These are phyloP conservation scores for Plasmodium gallinaceum DNA, from an alignment of 169 alveolate species.

Conservation along the genomic window DNA sequence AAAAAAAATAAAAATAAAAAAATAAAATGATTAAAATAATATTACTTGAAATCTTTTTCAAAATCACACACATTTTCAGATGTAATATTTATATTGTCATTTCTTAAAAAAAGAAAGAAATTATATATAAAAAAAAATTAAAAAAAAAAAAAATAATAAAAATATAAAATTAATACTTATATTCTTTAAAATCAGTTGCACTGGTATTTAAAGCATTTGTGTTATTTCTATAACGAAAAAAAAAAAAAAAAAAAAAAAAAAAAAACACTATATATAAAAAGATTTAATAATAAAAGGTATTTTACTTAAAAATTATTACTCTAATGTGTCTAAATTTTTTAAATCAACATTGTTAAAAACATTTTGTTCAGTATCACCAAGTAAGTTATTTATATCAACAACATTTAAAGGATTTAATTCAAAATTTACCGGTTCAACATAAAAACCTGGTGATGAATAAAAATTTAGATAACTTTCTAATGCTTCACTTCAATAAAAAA, in stretches of 20 bases:
- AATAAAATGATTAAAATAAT: not conserved
- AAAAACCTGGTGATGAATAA: slow-evolving; percentile 28
- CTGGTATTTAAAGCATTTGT: not conserved
- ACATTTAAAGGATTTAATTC: not conserved
- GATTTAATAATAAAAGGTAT: not conserved
- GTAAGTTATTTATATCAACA: not conserved
- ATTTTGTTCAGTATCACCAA: not conserved
- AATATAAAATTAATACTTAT: not conserved
- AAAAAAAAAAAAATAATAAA: not conserved
- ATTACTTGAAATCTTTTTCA: slow-evolving; percentile 22
- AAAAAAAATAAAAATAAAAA: not conserved
- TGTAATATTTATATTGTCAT: slow-evolving; percentile 3
- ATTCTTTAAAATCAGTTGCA: slow-evolving; percentile 2
- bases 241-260: not conserved
- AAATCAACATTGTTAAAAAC: not conserved
- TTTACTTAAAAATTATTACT: slow-evolving; percentile 10
- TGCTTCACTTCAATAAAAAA: slow-evolving; percentile 32
- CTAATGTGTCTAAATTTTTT: not conserved
- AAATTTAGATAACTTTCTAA: slow-evolving; percentile 31
- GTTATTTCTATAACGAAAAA: not conserved
- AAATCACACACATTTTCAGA: not conserved
- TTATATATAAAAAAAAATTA: not conserved
- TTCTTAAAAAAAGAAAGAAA: not conserved
- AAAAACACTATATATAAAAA: not conserved
- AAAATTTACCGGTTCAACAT: not conserved